Percentiles rank a stretch among this genome's conserved stretches.
Evolutionary conservation across 2,329 filamentous ascomycete genomes (phyloP).

Genomic region (Colletotrichum navitas): DNA sequence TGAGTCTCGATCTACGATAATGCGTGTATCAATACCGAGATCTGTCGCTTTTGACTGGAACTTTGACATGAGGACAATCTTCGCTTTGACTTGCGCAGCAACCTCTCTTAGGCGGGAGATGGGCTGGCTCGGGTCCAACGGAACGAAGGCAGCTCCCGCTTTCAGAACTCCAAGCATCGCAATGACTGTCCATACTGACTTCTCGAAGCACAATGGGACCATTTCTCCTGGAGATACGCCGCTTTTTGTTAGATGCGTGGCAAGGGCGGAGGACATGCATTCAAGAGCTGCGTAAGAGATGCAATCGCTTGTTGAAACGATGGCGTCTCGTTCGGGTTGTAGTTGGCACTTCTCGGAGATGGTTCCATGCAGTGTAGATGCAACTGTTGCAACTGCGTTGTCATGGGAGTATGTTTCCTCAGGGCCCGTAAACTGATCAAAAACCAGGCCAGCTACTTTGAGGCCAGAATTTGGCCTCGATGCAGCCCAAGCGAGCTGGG

Average conservation of each 20-base stretch:
- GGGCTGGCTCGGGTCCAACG: constrained; percentile 30
- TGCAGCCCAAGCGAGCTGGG: constrained; percentile 17
- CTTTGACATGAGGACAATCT: not conserved
- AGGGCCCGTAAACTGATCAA: not conserved
- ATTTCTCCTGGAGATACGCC: not conserved
- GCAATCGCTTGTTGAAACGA: not conserved
- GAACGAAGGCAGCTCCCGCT: constrained; percentile 27
- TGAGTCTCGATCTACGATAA: constrained; percentile 48
- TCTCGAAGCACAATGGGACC: constrained; percentile 32
- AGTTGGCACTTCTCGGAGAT: not conserved
- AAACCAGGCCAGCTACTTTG: not conserved
- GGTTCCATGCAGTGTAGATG: constrained; percentile 3
- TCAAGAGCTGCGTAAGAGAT: constrained; percentile 20
- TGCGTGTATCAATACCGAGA: not conserved
- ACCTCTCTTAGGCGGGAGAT: constrained; percentile 23
- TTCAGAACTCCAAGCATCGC: constrained; percentile 34
- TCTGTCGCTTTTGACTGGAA: constrained; percentile 32
- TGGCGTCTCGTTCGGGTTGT: constrained; percentile 1
- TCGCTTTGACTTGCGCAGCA: constrained; percentile 5
- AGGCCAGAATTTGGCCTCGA: not conserved
- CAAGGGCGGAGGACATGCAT: constrained; percentile 5
- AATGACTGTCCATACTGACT: constrained; percentile 33
- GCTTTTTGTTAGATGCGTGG: not conserved
- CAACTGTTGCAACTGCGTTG: not conserved
- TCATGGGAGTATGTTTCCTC: not conserved